Percentiles rank a stretch among this genome's conserved stretches.
phyloP scores from a whole-genome alignment of 495 filamentous ascomycete species.

The Penicillium steckii region DNA sequence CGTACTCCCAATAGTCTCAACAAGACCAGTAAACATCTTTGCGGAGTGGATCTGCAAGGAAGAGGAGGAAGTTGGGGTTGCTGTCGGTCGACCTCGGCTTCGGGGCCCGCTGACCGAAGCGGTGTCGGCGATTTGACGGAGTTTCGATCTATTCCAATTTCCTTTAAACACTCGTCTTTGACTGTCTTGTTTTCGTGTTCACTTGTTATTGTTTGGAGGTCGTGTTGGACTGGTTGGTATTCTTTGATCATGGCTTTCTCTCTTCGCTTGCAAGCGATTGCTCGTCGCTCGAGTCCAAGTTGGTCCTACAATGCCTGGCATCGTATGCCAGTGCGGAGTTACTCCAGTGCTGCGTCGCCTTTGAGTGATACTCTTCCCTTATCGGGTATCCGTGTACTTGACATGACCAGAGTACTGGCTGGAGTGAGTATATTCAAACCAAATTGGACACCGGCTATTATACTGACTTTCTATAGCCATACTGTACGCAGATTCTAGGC shows the following conservation, averaged over 20 bases:
- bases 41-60: slow-evolving; percentile 20
- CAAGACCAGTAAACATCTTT: slow-evolving; percentile 94
- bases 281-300: slow-evolving; percentile 23
- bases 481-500: slow-evolving; percentile 95
- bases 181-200: background rate
- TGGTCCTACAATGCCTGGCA: slow-evolving; percentile 21
- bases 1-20: slow-evolving; percentile 92
- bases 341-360: slow-evolving; percentile 27
- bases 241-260: slow-evolving; percentile 23
- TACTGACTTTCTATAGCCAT: slow-evolving; percentile 64
- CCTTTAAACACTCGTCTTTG: slow-evolving; percentile 11
- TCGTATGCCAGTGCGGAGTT: slow-evolving; percentile 29
- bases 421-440: slow-evolving; percentile 64
- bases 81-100: slow-evolving; percentile 36
- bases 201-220: slow-evolving; percentile 6
- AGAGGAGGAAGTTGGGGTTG: slow-evolving; percentile 5
- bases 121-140: slow-evolving; percentile 35
- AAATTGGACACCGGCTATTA: slow-evolving; percentile 5
- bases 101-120: slow-evolving; percentile 21
- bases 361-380: slow-evolving; percentile 59
- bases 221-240: background rate
- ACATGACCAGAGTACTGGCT: slow-evolving; percentile 95
- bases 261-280: slow-evolving; percentile 25
- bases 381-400: slow-evolving; percentile 81
- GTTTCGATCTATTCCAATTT: slow-evolving; percentile 22